Evolutionary conservation across 1,139 yeast genomes (phyloP).

Genomic region (Groenewaldozyma auringiensis): DNA sequence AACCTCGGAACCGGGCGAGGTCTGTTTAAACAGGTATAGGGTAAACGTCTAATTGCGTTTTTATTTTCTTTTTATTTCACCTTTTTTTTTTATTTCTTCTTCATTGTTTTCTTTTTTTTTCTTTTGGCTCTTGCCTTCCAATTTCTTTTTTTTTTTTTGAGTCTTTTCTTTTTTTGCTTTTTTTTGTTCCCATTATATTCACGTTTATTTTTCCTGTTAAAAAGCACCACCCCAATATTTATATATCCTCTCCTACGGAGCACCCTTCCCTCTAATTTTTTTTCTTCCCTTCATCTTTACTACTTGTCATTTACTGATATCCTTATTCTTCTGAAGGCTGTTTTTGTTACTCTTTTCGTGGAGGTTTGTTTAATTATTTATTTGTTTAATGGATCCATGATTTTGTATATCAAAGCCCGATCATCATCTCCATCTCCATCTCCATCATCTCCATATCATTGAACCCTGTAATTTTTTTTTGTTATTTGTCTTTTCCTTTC

Average conservation of each 20-base stretch:
- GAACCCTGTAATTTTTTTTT: no score
- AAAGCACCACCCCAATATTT: no score
- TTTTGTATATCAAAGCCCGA: no score
- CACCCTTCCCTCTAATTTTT: constrained; percentile 1
- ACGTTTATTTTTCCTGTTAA: neutral
- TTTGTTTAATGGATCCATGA: no score
- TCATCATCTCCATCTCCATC: no score
- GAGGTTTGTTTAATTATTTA: no score
- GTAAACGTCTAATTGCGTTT: neutral
- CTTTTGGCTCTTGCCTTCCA: constrained; percentile 1
- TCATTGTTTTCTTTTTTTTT: neutral
- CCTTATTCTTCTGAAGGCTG: no score
- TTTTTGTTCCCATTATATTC: neutral
- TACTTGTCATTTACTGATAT: neutral
- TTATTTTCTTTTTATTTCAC: neutral
- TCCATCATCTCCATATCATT: no score
- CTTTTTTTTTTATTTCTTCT: neutral
- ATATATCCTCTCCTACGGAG: no score
- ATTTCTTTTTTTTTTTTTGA: neutral
- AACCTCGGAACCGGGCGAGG: neutral
- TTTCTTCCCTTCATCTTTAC: neutral
- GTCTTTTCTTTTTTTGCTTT: neutral
- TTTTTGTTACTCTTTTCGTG: no score
- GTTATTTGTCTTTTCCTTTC: no score
- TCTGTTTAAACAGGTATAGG: neutral